These are phyloP conservation scores for Colletotrichum ledebouriae DNA, from an alignment of 2,329 filamentous ascomycete genomes.

Conservation along the genomic window DNA sequence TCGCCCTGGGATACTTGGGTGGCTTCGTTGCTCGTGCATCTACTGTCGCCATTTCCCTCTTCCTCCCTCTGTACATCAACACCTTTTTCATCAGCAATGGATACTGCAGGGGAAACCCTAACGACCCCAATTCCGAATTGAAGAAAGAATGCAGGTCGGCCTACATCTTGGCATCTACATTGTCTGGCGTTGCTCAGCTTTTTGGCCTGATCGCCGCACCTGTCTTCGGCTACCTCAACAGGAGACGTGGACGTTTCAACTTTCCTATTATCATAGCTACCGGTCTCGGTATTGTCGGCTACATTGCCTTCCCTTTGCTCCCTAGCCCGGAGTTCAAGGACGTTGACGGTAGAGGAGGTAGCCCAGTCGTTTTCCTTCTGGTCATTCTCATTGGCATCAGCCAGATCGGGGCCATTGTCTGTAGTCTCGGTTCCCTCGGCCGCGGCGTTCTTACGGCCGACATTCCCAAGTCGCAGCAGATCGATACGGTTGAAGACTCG, in stretches of 20 bases:
- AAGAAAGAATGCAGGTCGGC: constrained; percentile 88
- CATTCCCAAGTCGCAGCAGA: constrained; percentile 48
- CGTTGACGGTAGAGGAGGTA: constrained; percentile 75
- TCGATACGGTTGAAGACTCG: constrained; percentile 46
- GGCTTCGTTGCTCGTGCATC: constrained; percentile 96
- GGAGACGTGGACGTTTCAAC: constrained; percentile 75
- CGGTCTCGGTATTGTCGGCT: constrained; percentile 81
- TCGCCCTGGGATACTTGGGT: constrained; percentile 89
- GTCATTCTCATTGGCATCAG: constrained; percentile 88
- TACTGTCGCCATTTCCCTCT: constrained; percentile 94
- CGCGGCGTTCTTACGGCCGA: constrained; percentile 78
- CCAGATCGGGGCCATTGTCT: constrained; percentile 97
- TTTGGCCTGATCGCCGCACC: constrained; percentile 88
- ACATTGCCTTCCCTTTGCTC: constrained; percentile 81
- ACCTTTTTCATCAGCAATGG: constrained; percentile 87
- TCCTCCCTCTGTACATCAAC: constrained; percentile 94
- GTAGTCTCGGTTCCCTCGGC: constrained; percentile 89
- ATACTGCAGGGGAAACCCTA: constrained; percentile 77
- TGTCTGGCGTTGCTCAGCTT: constrained; percentile 91
- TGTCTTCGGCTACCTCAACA: constrained; percentile 87
- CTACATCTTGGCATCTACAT: constrained; percentile 87
- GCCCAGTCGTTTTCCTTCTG: constrained; percentile 77
- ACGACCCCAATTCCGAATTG: constrained; percentile 77
- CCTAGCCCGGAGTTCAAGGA: constrained; percentile 80
- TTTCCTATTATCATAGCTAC: constrained; percentile 81